Percentiles rank a stretch among this genome's conserved stretches.
Evolutionary conservation across 2,329 filamentous ascomycete genomes (phyloP).

Genomic region (Colletotrichum siamense): DNA sequence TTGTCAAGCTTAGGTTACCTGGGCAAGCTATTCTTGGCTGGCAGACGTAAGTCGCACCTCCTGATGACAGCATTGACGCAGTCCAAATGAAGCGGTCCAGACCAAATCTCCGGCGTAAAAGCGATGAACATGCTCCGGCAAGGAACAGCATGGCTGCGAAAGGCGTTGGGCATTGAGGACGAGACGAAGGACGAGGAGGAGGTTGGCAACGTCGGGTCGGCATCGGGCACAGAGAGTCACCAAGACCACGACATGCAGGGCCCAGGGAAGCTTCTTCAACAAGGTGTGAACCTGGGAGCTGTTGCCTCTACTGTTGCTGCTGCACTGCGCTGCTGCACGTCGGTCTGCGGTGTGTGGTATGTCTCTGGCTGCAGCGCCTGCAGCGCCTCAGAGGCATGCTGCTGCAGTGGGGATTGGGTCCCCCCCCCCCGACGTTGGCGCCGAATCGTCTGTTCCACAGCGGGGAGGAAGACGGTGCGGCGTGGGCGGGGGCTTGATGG

Average conservation of each 20-base stretch:
- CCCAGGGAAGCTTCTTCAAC: not conserved
- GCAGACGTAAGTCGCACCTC: not conserved
- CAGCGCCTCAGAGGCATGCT: slow-evolving; percentile 6
- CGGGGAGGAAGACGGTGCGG: not conserved
- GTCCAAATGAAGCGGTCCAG: not conserved
- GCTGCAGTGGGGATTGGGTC: not conserved
- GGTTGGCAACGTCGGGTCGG: slow-evolving; percentile 4
- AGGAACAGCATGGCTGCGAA: slow-evolving; percentile 11
- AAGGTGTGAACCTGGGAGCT: slow-evolving; percentile 15
- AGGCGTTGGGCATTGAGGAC: slow-evolving; percentile 3
- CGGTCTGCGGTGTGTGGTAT: not conserved
- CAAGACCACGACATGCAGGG: slow-evolving; percentile 11
- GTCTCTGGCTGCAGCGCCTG: slow-evolving; percentile 1
- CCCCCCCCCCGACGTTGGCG: slow-evolving; percentile 16
- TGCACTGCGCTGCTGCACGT: not conserved
- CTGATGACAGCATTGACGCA: slow-evolving; percentile 2
- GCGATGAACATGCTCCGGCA: slow-evolving; percentile 9
- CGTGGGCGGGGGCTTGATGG: not conserved
- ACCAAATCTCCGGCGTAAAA: slow-evolving; percentile 17
- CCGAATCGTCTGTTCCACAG: slow-evolving; percentile 20
- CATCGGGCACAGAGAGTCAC: not conserved
- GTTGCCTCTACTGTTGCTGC: not conserved
- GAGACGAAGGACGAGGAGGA: slow-evolving; percentile 2
- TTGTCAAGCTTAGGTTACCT: not conserved
- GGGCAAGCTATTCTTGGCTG: not conserved